These are phyloP conservation scores for Thecamonas trahens DNA, from an alignment of 78 protist species.

Conservation along the genomic window DNA sequence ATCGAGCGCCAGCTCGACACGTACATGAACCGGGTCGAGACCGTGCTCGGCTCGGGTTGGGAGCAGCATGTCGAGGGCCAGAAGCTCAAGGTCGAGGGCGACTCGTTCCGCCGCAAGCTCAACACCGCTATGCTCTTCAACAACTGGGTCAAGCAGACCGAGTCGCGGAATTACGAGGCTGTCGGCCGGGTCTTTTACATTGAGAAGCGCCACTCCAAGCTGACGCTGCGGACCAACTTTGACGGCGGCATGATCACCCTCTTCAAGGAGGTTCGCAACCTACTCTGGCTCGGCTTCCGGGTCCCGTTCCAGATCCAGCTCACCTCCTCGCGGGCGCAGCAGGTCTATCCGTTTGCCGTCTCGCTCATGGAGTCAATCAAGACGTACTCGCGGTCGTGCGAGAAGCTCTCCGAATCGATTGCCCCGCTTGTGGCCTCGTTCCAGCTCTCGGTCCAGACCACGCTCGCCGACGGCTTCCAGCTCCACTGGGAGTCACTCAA, in stretches of 20 bases:
- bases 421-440: conserved; percentile 63
- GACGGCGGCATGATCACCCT: conserved; percentile 42
- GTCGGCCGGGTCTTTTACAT: neutral
- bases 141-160: conserved; percentile 9
- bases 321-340: conserved; percentile 40
- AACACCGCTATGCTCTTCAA: conserved; percentile 40
- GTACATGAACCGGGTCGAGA: conserved; percentile 74
- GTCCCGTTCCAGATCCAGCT: conserved; percentile 41
- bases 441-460: conserved; percentile 39
- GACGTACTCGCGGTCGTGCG: conserved; percentile 48
- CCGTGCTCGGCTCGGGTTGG: conserved; percentile 86
- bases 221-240: conserved; percentile 66
- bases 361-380: conserved; percentile 56
- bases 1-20: conserved; percentile 78
- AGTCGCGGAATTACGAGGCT: neutral
- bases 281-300: conserved; percentile 60
- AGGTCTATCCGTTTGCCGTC: conserved; percentile 66
- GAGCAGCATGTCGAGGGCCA: conserved; percentile 68
- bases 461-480: conserved; percentile 54
- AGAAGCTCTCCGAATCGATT: conserved; percentile 8
- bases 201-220: neutral
- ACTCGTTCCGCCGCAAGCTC: conserved; percentile 53
- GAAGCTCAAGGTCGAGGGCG: conserved; percentile 53
- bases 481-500: conserved; percentile 20
- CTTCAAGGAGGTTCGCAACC: conserved; percentile 77